Conservation (phyloP, 2,329 filamentous ascomycete species). For the Didymella pomorum region DNA sequence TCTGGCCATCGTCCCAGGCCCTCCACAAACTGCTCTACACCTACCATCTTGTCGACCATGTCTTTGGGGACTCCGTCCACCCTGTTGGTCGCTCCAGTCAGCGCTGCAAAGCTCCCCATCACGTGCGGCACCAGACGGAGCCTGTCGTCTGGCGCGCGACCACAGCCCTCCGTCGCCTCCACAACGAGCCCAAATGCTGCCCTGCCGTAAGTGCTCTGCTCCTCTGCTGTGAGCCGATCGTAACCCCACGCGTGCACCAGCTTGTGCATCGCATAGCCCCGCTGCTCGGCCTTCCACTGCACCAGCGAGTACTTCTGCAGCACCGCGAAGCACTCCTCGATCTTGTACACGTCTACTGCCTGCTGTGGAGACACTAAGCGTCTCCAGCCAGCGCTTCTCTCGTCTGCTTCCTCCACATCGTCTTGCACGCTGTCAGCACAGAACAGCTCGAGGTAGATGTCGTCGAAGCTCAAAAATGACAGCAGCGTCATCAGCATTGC, state of each 20-base stretch:
- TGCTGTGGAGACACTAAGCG: slow-evolving; percentile 6
- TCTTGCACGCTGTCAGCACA: neutral
- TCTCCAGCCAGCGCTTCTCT: slow-evolving; percentile 2
- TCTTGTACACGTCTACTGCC: slow-evolving; percentile 11
- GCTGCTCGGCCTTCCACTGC: slow-evolving; percentile 26
- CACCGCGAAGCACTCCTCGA: slow-evolving; percentile 20
- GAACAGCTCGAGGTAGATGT: slow-evolving; percentile 25
- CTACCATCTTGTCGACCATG: neutral
- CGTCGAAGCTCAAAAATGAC: slow-evolving; percentile 20
- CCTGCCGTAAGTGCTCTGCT: slow-evolving; percentile 15
- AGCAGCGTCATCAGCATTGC: slow-evolving; percentile 20
- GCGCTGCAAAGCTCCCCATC: slow-evolving; percentile 21
- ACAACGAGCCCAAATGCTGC: slow-evolving; percentile 13
- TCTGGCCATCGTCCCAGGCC: slow-evolving; percentile 10
- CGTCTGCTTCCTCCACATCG: neutral
- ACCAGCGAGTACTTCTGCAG: slow-evolving; percentile 27
- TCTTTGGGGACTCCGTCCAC: neutral
- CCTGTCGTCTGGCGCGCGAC: slow-evolving; percentile 11
- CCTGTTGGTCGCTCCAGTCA: neutral
- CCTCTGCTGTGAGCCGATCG: slow-evolving; percentile 18
- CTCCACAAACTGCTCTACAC: neutral
- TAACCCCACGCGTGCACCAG: slow-evolving; percentile 31
- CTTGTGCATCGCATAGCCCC: slow-evolving; percentile 33
- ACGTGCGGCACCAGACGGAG: slow-evolving; percentile 23
- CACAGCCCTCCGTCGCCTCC: neutral